Conservation (phyloP, 2,329 filamentous ascomycete species). For the Claviceps paspali region DNA sequence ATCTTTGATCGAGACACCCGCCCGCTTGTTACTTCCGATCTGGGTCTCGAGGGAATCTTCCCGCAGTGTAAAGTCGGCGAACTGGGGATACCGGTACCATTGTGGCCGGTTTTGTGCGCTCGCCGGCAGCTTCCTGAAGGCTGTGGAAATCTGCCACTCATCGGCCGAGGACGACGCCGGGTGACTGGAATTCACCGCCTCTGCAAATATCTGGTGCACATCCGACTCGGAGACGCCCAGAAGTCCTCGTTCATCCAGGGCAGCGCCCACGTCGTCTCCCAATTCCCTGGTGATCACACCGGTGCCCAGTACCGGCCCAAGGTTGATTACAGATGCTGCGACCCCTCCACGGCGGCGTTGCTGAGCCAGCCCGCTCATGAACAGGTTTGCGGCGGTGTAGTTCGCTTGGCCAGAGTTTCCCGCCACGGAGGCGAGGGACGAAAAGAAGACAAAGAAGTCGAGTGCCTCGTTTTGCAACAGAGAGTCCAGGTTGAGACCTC, state of each 20-base stretch:
- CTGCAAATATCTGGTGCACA: conserved; percentile 16
- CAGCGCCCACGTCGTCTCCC: background rate
- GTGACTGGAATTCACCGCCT: conserved; percentile 9
- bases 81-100: conserved; percentile 1
- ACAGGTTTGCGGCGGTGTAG: conserved; percentile 30
- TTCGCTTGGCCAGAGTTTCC: conserved; percentile 24
- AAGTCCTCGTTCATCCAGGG: background rate
- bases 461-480: conserved; percentile 14
- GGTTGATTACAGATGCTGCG: conserved; percentile 21
- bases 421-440: conserved; percentile 14
- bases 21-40: background rate
- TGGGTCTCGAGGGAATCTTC: background rate
- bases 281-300: conserved; percentile 12
- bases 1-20: background rate
- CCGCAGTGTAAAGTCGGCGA: background rate
- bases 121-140: background rate
- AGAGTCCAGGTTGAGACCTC: conserved; percentile 16
- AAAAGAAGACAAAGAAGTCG: conserved; percentile 24
- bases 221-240: conserved; percentile 15
- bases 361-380: conserved; percentile 22
- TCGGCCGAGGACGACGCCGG: background rate
- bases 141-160: background rate
- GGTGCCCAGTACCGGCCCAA: conserved; percentile 22
- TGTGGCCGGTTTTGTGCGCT: background rate
- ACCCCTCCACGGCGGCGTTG: conserved; percentile 22